Evolutionary conservation across 1,284 basidiomycete species (phyloP).

Genomic region (Ustilago xerochloae): DNA sequence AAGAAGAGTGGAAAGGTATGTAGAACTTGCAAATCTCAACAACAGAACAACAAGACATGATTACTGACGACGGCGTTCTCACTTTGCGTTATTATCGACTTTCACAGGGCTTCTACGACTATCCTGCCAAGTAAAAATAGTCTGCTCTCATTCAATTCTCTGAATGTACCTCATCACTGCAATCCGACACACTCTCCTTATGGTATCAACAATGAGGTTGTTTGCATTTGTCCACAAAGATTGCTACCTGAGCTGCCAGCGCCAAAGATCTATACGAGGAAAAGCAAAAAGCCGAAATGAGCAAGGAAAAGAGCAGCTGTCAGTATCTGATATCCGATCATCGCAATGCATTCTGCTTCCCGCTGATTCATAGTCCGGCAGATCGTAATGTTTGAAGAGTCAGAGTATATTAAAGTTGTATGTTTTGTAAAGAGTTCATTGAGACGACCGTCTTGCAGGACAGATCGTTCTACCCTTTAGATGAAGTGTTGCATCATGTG

Average conservation of each 20-base stretch:
- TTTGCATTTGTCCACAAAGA: background rate
- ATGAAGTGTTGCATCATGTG: constrained; percentile 34
- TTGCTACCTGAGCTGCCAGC: background rate
- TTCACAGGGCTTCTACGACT: constrained; percentile 63
- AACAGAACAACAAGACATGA: too few species aligned
- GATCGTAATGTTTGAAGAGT: background rate
- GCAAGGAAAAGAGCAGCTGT: background rate
- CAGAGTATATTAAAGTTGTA: constrained; percentile 60
- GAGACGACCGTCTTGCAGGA: constrained; percentile 44
- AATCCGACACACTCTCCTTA: background rate
- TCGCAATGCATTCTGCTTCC: background rate
- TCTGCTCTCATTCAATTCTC: background rate
- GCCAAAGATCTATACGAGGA: background rate
- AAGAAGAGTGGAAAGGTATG: constrained; percentile 75
- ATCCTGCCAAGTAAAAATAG: constrained; percentile 37
- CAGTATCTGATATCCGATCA: background rate
- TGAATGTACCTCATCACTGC: background rate
- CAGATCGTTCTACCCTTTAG: constrained; percentile 38
- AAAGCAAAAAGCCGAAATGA: background rate
- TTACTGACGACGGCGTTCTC: background rate
- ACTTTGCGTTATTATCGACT: background rate
- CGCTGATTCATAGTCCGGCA: background rate
- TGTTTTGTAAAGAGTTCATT: constrained; percentile 37
- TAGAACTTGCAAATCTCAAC: background rate
- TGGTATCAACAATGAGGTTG: background rate